A percentile compares a stretch with the other conserved stretches of the same genome.
Evolutionary conservation across 2,329 filamentous ascomycete species (phyloP).

Genomic region (Biscogniauxia mediterranea): DNA sequence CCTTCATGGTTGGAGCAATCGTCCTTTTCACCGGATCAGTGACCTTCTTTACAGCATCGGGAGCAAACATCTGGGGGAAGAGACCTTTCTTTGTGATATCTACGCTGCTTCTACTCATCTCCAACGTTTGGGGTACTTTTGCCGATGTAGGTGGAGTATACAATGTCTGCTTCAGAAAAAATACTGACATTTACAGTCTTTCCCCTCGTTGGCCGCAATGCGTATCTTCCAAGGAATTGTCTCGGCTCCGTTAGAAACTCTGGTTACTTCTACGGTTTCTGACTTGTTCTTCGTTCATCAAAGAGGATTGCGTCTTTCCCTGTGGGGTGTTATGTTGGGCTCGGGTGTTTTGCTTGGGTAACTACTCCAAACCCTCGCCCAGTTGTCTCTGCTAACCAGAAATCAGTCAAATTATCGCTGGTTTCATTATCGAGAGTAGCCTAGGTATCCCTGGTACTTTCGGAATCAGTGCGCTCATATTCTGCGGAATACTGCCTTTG

Average conservation of each 20-base stretch:
- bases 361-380: background rate
- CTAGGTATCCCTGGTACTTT: slow-evolving; percentile 36
- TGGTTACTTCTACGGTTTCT: slow-evolving; percentile 26
- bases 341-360: slow-evolving; percentile 22
- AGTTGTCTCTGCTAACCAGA: background rate
- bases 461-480: slow-evolving; percentile 40
- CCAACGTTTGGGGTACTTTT: slow-evolving; percentile 26
- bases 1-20: slow-evolving; percentile 25
- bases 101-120: slow-evolving; percentile 18
- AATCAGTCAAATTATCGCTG: slow-evolving; percentile 41
- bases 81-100: slow-evolving; percentile 28
- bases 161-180: background rate
- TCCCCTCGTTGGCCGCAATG: slow-evolving; percentile 25
- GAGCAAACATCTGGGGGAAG: slow-evolving; percentile 26
- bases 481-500: slow-evolving; percentile 37
- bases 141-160: slow-evolving; percentile 17
- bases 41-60: slow-evolving; percentile 25
- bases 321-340: slow-evolving; percentile 24
- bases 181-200: slow-evolving; percentile 15
- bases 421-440: slow-evolving; percentile 35
- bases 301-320: slow-evolving; percentile 21
- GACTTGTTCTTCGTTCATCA: slow-evolving; percentile 27
- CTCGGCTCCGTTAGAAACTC: slow-evolving; percentile 23
- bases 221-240: slow-evolving; percentile 26
- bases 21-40: slow-evolving; percentile 22